These are phyloP conservation scores for Gnomoniopsis sp. DNA, from an alignment of 2,329 filamentous ascomycete genomes.

Conservation along the genomic window DNA sequence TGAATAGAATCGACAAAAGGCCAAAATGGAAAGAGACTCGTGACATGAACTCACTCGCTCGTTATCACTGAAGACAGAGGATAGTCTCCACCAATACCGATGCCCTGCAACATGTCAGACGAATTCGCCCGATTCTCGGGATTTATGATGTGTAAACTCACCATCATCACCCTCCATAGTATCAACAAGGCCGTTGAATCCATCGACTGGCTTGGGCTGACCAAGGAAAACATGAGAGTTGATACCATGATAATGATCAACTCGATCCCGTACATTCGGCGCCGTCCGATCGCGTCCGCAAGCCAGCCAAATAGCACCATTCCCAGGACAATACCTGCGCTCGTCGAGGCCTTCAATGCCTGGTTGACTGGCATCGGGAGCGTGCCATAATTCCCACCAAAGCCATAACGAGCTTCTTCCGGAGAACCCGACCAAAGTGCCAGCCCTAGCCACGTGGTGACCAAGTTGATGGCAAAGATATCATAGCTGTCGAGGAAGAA, in stretches of 20 bases:
- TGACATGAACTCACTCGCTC: conserved; percentile 52
- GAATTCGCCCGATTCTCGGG: background rate
- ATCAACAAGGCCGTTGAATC: conserved; percentile 59
- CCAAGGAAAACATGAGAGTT: conserved; percentile 64
- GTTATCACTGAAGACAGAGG: conserved; percentile 78
- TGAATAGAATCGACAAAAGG: background rate
- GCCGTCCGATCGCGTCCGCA: conserved; percentile 71
- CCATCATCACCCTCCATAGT: conserved; percentile 75
- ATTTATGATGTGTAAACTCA: conserved; percentile 24
- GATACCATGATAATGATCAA: conserved; percentile 68
- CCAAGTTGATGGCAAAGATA: conserved; percentile 77
- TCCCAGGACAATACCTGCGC: conserved; percentile 73
- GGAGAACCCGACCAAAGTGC: conserved; percentile 64
- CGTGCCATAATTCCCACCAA: conserved; percentile 47
- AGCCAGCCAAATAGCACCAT: conserved; percentile 75
- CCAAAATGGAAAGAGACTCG: background rate
- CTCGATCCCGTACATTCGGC: conserved; percentile 80
- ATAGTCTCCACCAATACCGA: conserved; percentile 80
- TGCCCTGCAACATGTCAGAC: conserved; percentile 40
- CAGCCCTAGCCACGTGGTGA: conserved; percentile 68
- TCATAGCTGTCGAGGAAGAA: conserved; percentile 83
- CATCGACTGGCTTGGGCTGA: conserved; percentile 58
- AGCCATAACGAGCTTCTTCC: conserved; percentile 37
- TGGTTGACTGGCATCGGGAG: conserved; percentile 66
- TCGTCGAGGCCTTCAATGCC: conserved; percentile 78